Evolutionary conservation across 2,329 filamentous ascomycete genomes (phyloP).

Genomic region (Emericellopsis cladophorae): DNA sequence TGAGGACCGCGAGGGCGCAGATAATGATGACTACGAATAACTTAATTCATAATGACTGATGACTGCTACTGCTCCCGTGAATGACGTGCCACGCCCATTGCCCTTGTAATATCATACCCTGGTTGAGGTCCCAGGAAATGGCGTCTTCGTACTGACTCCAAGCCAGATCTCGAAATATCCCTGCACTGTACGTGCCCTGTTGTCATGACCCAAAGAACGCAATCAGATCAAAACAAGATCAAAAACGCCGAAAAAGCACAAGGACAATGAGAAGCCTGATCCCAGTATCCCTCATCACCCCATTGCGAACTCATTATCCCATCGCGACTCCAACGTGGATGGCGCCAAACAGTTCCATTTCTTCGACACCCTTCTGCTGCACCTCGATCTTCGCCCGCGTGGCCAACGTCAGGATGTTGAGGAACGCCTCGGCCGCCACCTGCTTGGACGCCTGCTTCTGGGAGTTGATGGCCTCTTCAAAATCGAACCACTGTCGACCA

Average conservation of each 20-base stretch:
- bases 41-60: no score
- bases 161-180: no score
- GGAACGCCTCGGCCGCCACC: slow-evolving; percentile 63
- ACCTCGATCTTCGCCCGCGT: slow-evolving; percentile 53
- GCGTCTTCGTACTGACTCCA: no score
- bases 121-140: no score
- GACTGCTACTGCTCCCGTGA: not conserved
- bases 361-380: slow-evolving; percentile 36
- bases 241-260: not conserved
- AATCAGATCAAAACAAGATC: not conserved
- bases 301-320: no score
- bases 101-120: no score
- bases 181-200: not conserved
- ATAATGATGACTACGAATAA: slow-evolving; percentile 41
- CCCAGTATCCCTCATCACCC: slow-evolving; percentile 1
- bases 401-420: slow-evolving; percentile 59
- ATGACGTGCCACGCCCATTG: no score
- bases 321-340: slow-evolving; percentile 30
- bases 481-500: slow-evolving; percentile 40
- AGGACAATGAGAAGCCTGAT: no score
- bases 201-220: no score
- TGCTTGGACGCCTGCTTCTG: slow-evolving; percentile 36
- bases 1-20: slow-evolving; percentile 54
- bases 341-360: slow-evolving; percentile 27
- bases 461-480: slow-evolving; percentile 53